A percentile compares a stretch with the other conserved stretches of the same genome.
Conservation (phyloP, 805 yeast species). For the Yamadazyma akitaensis region DNA sequence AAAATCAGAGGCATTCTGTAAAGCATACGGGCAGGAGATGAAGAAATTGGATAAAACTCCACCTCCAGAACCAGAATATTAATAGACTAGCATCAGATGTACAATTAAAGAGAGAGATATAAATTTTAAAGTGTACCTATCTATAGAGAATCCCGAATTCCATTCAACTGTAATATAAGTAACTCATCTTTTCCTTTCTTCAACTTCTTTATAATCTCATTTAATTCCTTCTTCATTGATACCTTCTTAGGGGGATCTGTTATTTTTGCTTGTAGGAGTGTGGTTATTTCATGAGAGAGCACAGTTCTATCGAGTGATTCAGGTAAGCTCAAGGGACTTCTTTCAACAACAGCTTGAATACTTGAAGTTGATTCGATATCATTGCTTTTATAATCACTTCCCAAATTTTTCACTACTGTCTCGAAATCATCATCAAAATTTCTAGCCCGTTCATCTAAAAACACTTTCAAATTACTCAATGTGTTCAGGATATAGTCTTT, state of each 20-base stretch:
- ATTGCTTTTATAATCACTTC: constrained; percentile 8
- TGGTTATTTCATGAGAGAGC: constrained; percentile 8
- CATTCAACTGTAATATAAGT: constrained; percentile 21
- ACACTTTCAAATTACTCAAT: constrained; percentile 22
- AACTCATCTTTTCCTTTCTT: constrained; percentile 19
- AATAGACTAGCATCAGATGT: neutral
- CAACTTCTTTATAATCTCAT: constrained; percentile 12
- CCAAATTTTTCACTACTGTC: constrained; percentile 15
- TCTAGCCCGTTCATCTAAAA: constrained; percentile 18
- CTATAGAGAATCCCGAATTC: constrained; percentile 1
- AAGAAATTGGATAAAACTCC: constrained; percentile 10
- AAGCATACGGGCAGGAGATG: constrained; percentile 22
- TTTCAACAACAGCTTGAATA: constrained; percentile 12
- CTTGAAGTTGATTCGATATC: constrained; percentile 19
- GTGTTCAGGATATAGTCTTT: constrained; percentile 19
- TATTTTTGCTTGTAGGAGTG: neutral
- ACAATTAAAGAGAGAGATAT: neutral
- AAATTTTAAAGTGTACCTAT: neutral
- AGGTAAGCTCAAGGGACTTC: constrained; percentile 5
- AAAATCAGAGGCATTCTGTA: constrained; percentile 25
- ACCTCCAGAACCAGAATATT: constrained; percentile 14
- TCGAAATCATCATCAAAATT: constrained; percentile 22
- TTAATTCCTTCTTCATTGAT: constrained; percentile 10
- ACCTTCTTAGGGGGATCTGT: constrained; percentile 1
- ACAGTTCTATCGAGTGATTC: constrained; percentile 9